phyloP scores from a whole-genome alignment of 2,329 filamentous ascomycete genomes.

The Mollisia scopiformis region DNA sequence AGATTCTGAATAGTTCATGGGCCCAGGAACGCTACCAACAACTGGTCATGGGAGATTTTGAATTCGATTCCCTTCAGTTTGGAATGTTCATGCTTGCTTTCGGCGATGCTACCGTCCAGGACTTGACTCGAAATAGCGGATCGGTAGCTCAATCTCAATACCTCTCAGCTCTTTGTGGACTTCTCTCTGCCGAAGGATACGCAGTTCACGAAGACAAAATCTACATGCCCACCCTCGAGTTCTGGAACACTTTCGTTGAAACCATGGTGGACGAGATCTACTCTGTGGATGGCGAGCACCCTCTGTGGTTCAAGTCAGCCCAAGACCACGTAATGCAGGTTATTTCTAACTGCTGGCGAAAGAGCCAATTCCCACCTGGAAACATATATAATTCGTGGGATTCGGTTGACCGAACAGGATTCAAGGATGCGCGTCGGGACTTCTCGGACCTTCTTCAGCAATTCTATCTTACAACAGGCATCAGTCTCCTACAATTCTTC shows the following conservation, averaged over 20 bases:
- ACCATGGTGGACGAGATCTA: constrained; percentile 62
- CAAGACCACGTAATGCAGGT: constrained; percentile 63
- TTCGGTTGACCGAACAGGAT: constrained; percentile 66
- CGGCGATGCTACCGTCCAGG: constrained; percentile 65
- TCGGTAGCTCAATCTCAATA: constrained; percentile 51
- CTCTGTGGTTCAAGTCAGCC: constrained; percentile 61
- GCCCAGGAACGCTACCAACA: constrained; percentile 57
- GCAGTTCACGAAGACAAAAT: constrained; percentile 75
- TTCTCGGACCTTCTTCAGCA: constrained; percentile 78
- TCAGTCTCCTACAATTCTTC: constrained; percentile 59
- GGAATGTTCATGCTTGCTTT: constrained; percentile 70
- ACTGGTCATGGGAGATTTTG: constrained; percentile 61
- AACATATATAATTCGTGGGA: constrained; percentile 68
- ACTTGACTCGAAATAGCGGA: constrained; percentile 57
- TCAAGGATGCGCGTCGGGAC: constrained; percentile 75
- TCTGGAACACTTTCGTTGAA: constrained; percentile 80
- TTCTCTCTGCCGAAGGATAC: constrained; percentile 68
- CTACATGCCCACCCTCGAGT: constrained; percentile 73
- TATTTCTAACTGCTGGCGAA: constrained; percentile 68
- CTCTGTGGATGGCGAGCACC: constrained; percentile 48
- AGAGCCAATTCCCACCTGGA: constrained; percentile 62
- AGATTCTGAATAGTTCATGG: constrained; percentile 64
- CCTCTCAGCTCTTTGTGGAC: constrained; percentile 61
- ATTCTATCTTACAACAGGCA: constrained; percentile 64
- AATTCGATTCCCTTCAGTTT: constrained; percentile 67